Base-by-base conservation (phyloP, 2,329 filamentous ascomycete species). In the Aspergillus sp. region DNA sequence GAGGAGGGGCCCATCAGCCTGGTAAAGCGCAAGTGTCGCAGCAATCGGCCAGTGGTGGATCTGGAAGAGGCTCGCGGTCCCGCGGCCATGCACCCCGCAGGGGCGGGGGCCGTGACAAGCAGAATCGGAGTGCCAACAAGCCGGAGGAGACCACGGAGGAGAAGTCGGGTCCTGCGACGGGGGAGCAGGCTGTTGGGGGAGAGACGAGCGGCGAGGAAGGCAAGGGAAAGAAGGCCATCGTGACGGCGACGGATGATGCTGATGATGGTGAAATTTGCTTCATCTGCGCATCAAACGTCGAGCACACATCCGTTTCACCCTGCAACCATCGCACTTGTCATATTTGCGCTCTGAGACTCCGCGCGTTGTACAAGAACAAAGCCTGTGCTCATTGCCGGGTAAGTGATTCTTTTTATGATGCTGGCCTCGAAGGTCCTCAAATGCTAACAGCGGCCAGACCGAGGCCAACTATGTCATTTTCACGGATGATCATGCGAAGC, bases 321-420 rank as follows among this genome's bases (percentile, higher is more conserved):
- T 99, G 94, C 75, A 97, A 96, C 72, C 94, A 99, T 74, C 83
- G 89, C 52, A 96, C 93, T 45, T 99, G 94, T 69, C 94, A 99
- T 74, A 96, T 97, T 59, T 99, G 94, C 72, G 87, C 91, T 9
- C 76, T 99, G 61, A 84, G 94, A 54, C 84, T 97, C 83, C 84
- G 94, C 62, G 94, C 93, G 1, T 77, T 99, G 42, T 99, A 97
- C 75, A 97, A 96, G 78, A 95, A 86, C 54, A 95, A 95, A 72
- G 89, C 92, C 59, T 99, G 94, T 73, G 89, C 92, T n/a, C 92
- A 97, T 72, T 99, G 94, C 70, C 82, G 94, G 66, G 89, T 92
- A 80, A 62, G 16, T 35, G 14, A 11, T 33, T 11, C 14, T 11
- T 19, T 32, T 11, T 22, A 16, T 32, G 30, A 32, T 32, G 16